A percentile compares a stretch with the other conserved stretches of the same genome.
Conservation (phyloP, 116 monocot genomes). For the Papilionanthe hybrid region DNA sequence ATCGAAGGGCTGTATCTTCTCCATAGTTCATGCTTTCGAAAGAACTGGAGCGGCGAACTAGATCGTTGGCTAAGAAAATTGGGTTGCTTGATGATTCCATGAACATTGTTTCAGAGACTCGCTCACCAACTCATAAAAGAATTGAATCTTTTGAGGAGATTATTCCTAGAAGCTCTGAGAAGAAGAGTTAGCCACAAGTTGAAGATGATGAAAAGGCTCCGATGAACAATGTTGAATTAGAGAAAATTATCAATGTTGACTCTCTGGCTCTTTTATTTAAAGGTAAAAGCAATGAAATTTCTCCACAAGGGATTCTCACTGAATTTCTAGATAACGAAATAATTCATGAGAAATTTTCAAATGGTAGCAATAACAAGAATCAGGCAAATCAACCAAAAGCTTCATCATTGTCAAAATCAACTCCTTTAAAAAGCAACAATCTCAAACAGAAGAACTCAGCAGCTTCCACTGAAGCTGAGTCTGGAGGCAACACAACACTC, state of each 20-base stretch:
- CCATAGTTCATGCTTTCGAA: background rate
- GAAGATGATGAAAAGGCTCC: background rate
- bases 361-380: background rate
- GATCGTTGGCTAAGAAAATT: background rate
- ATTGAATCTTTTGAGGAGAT: background rate
- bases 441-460: slow-evolving; percentile 5
- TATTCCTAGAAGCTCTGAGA: background rate
- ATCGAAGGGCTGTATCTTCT: background rate
- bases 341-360: background rate
- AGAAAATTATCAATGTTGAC: background rate
- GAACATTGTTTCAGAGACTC: background rate
- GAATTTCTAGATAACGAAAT: background rate
- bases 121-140: background rate
- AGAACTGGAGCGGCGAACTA: background rate
- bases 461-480: background rate
- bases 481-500: background rate
- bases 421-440: slow-evolving; percentile 7
- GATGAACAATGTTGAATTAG: background rate
- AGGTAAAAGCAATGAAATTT: background rate
- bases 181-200: background rate
- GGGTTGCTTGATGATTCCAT: background rate
- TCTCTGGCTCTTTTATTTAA: background rate
- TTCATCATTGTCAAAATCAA: background rate
- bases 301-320: background rate
- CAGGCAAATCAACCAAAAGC: background rate